Conservation (phyloP, 768 basidiomycete species). For the Kwoniella shandongensis region DNA sequence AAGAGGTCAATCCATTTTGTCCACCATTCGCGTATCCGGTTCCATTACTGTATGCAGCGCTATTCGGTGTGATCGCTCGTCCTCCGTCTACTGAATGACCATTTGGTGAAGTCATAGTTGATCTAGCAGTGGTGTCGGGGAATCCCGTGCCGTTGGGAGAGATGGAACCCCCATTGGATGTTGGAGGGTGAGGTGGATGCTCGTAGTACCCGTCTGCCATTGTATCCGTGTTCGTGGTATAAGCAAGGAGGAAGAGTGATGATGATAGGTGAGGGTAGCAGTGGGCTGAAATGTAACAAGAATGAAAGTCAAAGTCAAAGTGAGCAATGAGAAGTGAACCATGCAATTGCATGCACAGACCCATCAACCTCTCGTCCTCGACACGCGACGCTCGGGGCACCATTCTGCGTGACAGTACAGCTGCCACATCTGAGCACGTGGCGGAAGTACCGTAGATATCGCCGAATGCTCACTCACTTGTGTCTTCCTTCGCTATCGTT, state of each 20-base stretch:
- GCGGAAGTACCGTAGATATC: neutral
- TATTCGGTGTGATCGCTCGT: too few relatives aligned
- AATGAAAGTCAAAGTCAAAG: conserved; percentile 11
- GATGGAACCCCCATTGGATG: conserved; percentile 21
- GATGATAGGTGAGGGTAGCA: conserved; percentile 1
- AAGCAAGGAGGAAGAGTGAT: neutral
- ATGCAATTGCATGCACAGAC: conserved; percentile 11
- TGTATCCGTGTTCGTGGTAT: neutral
- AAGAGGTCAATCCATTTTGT: neutral
- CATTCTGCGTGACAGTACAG: neutral
- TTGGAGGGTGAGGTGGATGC: conserved; percentile 16
- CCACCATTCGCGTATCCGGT: conserved; percentile 1
- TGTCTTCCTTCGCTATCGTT: neutral
- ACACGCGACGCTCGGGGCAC: conserved; percentile 18
- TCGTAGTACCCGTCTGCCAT: conserved; percentile 46
- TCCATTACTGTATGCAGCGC: neutral
- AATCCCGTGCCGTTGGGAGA: conserved; percentile 9
- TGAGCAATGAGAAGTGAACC: conserved; percentile 2
- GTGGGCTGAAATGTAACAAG: neutral
- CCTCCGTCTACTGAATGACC: neutral
- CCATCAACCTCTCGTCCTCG: neutral
- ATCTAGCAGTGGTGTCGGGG: neutral
- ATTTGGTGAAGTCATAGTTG: conserved; percentile 11
- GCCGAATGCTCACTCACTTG: too few relatives aligned
- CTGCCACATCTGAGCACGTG: neutral